These are phyloP conservation scores for Penicillium cosmopolitanum DNA, from an alignment of 495 filamentous ascomycete genomes.

Conservation along the genomic window DNA sequence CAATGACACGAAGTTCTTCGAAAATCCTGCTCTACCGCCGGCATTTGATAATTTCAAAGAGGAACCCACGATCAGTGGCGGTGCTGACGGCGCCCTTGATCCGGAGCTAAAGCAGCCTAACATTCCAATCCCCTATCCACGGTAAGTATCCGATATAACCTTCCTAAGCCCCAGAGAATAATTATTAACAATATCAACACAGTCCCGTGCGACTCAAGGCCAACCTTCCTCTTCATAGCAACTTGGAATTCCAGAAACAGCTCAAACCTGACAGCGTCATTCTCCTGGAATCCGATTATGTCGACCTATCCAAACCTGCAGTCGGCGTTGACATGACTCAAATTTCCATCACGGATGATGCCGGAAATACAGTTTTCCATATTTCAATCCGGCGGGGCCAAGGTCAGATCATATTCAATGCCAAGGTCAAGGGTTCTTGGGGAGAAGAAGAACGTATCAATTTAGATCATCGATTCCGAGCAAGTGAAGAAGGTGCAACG, in stretches of 20 bases:
- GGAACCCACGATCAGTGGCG: constrained; percentile 14
- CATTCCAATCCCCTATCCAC: neutral
- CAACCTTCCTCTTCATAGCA: constrained; percentile 11
- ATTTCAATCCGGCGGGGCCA: constrained; percentile 12
- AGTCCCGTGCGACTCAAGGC: constrained; percentile 10
- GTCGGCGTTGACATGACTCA: constrained; percentile 10
- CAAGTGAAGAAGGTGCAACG: constrained; percentile 7
- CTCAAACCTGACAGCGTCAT: constrained; percentile 16
- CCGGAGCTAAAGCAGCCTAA: constrained; percentile 12
- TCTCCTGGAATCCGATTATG: constrained; percentile 9
- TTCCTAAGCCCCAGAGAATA: no score
- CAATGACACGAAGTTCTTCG: constrained; percentile 13
- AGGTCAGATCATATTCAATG: constrained; percentile 11
- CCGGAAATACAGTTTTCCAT: constrained; percentile 7
- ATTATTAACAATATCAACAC: neutral
- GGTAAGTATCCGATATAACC: neutral
- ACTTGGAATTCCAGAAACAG: constrained; percentile 4
- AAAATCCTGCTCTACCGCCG: constrained; percentile 7
- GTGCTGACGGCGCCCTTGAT: constrained; percentile 13
- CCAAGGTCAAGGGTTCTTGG: constrained; percentile 8
- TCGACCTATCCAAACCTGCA: neutral
- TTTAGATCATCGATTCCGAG: constrained; percentile 5
- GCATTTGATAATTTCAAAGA: constrained; percentile 12
- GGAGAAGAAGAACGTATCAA: constrained; percentile 8
- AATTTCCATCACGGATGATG: constrained; percentile 2